Base-by-base conservation (phyloP, 2,329 filamentous ascomycete genomes). In the Monosporascus sp. region DNA sequence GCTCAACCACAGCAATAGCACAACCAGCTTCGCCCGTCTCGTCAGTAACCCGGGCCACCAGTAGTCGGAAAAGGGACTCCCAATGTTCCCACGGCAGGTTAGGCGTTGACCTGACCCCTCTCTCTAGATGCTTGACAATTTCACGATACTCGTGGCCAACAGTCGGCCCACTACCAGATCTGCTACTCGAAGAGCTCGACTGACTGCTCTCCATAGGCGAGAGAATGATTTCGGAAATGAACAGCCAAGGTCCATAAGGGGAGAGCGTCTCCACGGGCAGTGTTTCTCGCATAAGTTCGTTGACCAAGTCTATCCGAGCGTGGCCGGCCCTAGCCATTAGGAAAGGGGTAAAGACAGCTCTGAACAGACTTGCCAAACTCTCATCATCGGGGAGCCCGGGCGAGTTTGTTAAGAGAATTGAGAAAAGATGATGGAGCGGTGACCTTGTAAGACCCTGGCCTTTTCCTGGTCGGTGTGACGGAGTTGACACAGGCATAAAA, bases 91-190 rank as follows among this genome's bases (percentile, higher is more conserved):
- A 71, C 0, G 78, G 76, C 7, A 83, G 68, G 19, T 73, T 73
- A 0, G 78, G 76, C 3, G 77, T 76, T 22, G 73, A 71, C 31
- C 69, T 68, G 48, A 88, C 66, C 19, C 88, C 84, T 59, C 78
- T 73, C 61, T 86, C 79, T 3, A 96, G 75, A 37, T 95, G 79
- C 19, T 80, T 85, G 17, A 86, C 77, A 24, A 88, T 73, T 50
- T 87, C 82, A 8, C 87, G 84, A 58, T 89, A 91, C 52, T 90
- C 85, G 11, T 84, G 81, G 16, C 87, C 82, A 51, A 86, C 67
- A 37, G 82, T 73, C 54, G 76, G 69, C 8, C 77, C 74, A 35
- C 61, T 67, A 8, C 62, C 63, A 16, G 72, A 78, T 59, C 68
- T 71, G 48, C 65, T 72, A 19, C 68, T 72, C 37, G 68, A 70